Evolutionary conservation across 2,329 filamentous ascomycete genomes (phyloP), one percentile per base, ranked within the genome.

Genomic region (Fusarium sp.): DNA sequence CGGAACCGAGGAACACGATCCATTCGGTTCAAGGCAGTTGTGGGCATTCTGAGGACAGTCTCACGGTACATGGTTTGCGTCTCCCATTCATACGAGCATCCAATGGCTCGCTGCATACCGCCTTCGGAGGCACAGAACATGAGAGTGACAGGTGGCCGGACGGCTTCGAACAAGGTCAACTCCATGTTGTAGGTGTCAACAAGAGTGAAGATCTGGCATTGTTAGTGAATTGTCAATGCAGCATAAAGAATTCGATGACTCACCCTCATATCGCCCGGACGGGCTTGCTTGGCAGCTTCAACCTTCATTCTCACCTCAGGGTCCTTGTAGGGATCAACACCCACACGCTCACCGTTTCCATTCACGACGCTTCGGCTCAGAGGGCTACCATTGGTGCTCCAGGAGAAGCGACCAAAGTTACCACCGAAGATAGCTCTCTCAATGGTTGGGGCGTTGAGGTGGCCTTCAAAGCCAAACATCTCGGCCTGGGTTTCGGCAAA

Each of bases 151-250:
- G 72, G 72, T 7, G 72, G 72, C 15, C 69, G 52, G 23, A 68
- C 72, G 3, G 78, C 76, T 37, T 78, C 70, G 21, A 80, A 79
- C 4, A 78, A 58, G 6, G 76, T 79, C 33, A 76, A 47, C 39
- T 74, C 59, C 76, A 80, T 76, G 65, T 74, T 76, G 58, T 74
- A 76, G 2, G 77, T 79, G 35, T 80, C 78, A 0, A 79, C 75
- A 15, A 80, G 73, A 3, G 78, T 80, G 35, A 80, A 80, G 27
- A 78, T 67, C 69, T 75, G 43, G 3, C 6, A 21, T 11, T n/a
- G 42, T 70, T 27, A 69, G 67, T 27, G 11, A 41, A 18, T 2
- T 0, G n/a, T n/a, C 15, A 20, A 20, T 25, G 10, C 17, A n/a
- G 1, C 23, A 14, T 33, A 14, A 6, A 5, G 10, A n/a, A 7